Evolutionary conservation across 176 grass and related monocot genomes (phyloP).

Genomic region (Thinopyrum elongatum): DNA sequence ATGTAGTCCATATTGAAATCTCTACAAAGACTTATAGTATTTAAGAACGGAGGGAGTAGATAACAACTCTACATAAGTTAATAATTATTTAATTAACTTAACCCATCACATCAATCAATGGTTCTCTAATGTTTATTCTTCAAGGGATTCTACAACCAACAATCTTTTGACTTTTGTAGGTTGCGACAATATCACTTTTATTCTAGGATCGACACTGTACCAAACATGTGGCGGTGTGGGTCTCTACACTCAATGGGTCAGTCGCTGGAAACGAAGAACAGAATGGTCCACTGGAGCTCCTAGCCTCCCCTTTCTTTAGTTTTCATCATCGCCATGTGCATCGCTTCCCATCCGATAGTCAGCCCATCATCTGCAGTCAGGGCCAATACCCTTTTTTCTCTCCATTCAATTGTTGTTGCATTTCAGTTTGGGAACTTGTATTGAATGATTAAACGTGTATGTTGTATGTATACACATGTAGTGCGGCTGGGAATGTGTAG

Average conservation of each 20-base stretch:
- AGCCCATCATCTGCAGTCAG: background rate
- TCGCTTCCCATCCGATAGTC: conserved; percentile 3
- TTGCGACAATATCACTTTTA: background rate
- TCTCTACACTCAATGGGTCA: background rate
- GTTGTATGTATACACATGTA: no score
- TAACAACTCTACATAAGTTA: no score
- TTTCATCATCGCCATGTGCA: conserved; percentile 5
- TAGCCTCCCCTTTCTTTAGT: no score
- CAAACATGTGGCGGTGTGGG: conserved; percentile 20
- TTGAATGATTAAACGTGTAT: background rate
- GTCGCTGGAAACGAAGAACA: background rate
- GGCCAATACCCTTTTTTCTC: no score
- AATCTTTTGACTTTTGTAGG: background rate
- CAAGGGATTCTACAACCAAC: background rate
- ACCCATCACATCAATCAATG: background rate
- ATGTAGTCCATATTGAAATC: no score
- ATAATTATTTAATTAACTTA: background rate
- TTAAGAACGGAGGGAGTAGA: no score
- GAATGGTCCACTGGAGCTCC: background rate
- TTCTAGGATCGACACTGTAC: background rate
- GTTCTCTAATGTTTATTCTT: background rate
- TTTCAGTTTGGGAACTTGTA: conserved; percentile 16
- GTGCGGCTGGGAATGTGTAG: background rate
- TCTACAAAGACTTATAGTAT: no score
- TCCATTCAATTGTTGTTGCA: background rate